These are phyloP conservation scores for Kodamaea sagamina DNA, from an alignment of 805 yeast species.

Conservation along the genomic window DNA sequence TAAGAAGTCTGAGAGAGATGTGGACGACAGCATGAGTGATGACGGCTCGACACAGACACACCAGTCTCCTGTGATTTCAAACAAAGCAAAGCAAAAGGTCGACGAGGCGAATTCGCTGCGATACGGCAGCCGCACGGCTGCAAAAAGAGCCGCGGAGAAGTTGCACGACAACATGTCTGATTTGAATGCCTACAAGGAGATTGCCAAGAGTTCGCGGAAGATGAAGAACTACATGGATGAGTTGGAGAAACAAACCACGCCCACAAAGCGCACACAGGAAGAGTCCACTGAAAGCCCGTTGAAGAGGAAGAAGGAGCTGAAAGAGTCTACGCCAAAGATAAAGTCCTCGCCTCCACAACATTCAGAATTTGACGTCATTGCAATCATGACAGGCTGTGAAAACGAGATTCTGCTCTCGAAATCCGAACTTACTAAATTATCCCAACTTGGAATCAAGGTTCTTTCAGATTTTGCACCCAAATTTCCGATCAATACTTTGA, in stretches of 20 bases:
- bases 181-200: conserved; percentile 60
- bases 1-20: conserved; percentile 20
- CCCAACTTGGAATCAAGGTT: conserved; percentile 59
- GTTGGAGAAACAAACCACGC: conserved; percentile 24
- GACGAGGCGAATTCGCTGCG: conserved; percentile 12
- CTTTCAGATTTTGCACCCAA: conserved; percentile 45
- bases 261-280: conserved; percentile 7
- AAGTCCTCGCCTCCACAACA: conserved; percentile 6
- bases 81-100: conserved; percentile 17
- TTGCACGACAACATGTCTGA: conserved; percentile 70
- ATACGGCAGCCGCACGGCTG: conserved; percentile 54
- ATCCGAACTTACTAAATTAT: conserved; percentile 45
- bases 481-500: conserved; percentile 46
- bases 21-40: conserved; percentile 33
- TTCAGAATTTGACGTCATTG: conserved; percentile 42
- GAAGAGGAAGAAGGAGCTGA: conserved; percentile 11
- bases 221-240: conserved; percentile 39
- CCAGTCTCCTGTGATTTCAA: conserved; percentile 13
- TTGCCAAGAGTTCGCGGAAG: conserved; percentile 45
- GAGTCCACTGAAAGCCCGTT: conserved; percentile 16
- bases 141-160: conserved; percentile 62
- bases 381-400: conserved; percentile 69
- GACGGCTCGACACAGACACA: conserved; percentile 21
- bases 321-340: conserved; percentile 18
- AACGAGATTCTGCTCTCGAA: conserved; percentile 39